phyloP scores from a whole-genome alignment of 768 basidiomycete species.

The Amanita molliuscula region DNA sequence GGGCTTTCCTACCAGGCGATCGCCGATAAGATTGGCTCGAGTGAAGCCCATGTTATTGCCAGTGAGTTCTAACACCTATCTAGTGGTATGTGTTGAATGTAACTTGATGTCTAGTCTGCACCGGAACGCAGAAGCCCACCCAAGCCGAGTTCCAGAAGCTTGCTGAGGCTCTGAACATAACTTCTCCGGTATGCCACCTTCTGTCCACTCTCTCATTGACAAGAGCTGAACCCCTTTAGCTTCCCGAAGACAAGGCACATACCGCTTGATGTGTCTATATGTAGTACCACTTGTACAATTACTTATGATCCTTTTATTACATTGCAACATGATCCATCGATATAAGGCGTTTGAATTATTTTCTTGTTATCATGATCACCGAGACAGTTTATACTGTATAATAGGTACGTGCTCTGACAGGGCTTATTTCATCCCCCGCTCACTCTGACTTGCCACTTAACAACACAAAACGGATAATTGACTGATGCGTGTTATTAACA shows the following conservation, averaged over 20 bases:
- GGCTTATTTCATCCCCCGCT: too few species aligned
- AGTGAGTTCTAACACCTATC: conserved; percentile 27
- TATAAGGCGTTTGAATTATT: too few species aligned
- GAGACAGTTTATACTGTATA: too few species aligned
- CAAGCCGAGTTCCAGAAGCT: conserved; percentile 38
- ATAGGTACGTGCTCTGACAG: too few species aligned
- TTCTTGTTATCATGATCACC: too few species aligned
- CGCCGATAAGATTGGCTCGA: conserved; percentile 30
- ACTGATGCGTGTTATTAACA: too few species aligned
- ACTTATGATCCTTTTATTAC: too few species aligned
- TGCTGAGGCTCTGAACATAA: conserved; percentile 31
- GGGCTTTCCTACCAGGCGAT: conserved; percentile 40
- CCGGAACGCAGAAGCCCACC: conserved; percentile 31
- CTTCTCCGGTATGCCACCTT: conserved; percentile 2
- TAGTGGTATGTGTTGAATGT: background rate
- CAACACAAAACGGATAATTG: too few species aligned
- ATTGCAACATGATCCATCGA: too few species aligned
- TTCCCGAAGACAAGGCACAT: background rate
- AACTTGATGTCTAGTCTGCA: conserved; percentile 30
- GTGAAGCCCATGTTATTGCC: conserved; percentile 38
- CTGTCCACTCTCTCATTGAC: background rate
- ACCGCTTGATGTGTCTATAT: background rate
- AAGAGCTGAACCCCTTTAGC: background rate
- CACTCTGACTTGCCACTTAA: too few species aligned
- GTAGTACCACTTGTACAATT: too few species aligned